Evolutionary conservation across 495 filamentous ascomycete genomes (phyloP).

Genomic region (Aspergillus ostianus): DNA sequence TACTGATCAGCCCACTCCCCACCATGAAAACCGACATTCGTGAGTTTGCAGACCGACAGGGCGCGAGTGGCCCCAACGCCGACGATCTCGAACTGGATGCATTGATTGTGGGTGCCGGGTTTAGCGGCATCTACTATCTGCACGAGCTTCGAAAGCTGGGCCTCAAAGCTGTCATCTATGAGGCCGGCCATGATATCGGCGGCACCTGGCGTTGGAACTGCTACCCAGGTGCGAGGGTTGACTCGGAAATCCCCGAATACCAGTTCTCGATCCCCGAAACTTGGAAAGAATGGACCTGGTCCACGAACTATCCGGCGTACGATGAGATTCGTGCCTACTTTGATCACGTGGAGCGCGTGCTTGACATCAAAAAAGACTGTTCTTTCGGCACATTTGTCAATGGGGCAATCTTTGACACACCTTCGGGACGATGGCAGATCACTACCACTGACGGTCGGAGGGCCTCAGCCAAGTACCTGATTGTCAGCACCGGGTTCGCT

Average conservation of each 20-base stretch:
- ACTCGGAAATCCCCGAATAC: constrained; percentile 34
- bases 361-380: constrained; percentile 50
- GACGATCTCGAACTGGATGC: constrained; percentile 44
- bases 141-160: constrained; percentile 34
- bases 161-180: constrained; percentile 36
- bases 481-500: constrained; percentile 41
- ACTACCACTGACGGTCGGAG: constrained; percentile 44
- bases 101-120: constrained; percentile 54
- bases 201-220: constrained; percentile 53
- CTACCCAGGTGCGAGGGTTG: constrained; percentile 35
- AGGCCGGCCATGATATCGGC: constrained; percentile 45
- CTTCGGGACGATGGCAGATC: constrained; percentile 44
- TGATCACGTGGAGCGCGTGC: constrained; percentile 48
- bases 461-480: constrained; percentile 45
- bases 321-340: constrained; percentile 55
- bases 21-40: constrained; percentile 13
- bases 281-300: constrained; percentile 55
- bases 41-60: constrained; percentile 6
- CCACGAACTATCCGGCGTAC: constrained; percentile 48
- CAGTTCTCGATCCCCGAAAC: constrained; percentile 50
- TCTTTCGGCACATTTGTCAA: constrained; percentile 49
- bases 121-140: constrained; percentile 37
- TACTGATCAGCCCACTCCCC: not conserved
- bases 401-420: constrained; percentile 44
- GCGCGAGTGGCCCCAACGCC: constrained; percentile 18